A percentile compares a stretch with the other conserved stretches of the same genome.
phyloP scores from a whole-genome alignment of 73 alveolate genomes.

The Paramecium octaurelia region DNA sequence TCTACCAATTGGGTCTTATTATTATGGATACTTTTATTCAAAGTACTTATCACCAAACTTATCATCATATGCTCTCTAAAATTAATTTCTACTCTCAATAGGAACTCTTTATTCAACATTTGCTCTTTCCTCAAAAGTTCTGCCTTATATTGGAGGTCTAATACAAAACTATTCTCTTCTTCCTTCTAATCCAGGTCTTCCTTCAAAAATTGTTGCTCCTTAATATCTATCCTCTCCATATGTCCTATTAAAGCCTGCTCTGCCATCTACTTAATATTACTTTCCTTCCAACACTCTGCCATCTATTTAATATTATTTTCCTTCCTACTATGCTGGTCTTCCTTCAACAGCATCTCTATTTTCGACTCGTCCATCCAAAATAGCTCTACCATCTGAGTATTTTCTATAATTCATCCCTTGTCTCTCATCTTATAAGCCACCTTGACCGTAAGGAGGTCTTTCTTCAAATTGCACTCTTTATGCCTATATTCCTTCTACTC shows the following conservation, averaged over 20 bases:
- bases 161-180: neutral
- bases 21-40: neutral
- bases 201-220: neutral
- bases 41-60: neutral
- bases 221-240: neutral
- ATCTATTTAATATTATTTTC: neutral
- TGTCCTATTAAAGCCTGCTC: neutral
- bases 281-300: neutral
- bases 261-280: neutral
- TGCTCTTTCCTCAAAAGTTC: neutral
- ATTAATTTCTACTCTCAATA: neutral
- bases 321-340: neutral
- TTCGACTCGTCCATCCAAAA: neutral
- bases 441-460: neutral
- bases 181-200: constrained; percentile 5
- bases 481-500: neutral
- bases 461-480: neutral
- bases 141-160: neutral
- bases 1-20: neutral
- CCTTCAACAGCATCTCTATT: neutral
- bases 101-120: neutral
- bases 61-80: neutral
- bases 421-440: neutral
- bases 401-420: neutral
- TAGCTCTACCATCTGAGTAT: neutral